These are phyloP conservation scores for Canna indica DNA, from an alignment of 176 grass and related monocot species.

Conservation along the genomic window DNA sequence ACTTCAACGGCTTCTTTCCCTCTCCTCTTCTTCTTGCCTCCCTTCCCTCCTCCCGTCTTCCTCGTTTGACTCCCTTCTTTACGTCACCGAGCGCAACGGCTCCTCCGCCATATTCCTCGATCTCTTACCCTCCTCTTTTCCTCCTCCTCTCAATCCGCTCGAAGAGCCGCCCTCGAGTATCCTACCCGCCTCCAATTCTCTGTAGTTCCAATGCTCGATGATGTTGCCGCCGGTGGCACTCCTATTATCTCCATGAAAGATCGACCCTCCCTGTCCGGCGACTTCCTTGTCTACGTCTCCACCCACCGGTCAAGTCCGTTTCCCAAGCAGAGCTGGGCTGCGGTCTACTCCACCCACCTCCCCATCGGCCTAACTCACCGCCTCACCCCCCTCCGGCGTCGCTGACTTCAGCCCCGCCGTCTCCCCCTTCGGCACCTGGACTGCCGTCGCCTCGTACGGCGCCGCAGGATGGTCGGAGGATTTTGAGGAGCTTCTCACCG, in stretches of 20 bases:
- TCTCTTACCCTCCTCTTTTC: background rate
- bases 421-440: slow-evolving; percentile 72
- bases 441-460: slow-evolving; percentile 47
- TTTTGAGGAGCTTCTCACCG: slow-evolving; percentile 61
- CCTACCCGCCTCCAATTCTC: background rate
- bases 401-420: slow-evolving; percentile 77
- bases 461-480: slow-evolving; percentile 37
- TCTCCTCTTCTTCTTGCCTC: slow-evolving; percentile 20
- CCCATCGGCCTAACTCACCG: slow-evolving; percentile 24
- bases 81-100: slow-evolving; percentile 73
- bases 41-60: background rate
- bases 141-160: slow-evolving; percentile 13
- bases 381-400: slow-evolving; percentile 35
- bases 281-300: slow-evolving; percentile 61
- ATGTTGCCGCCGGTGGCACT: background rate
- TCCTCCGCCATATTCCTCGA: slow-evolving; percentile 45
- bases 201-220: background rate
- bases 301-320: slow-evolving; percentile 26
- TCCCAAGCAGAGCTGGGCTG: slow-evolving; percentile 56
- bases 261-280: slow-evolving; percentile 49
- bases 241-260: slow-evolving; percentile 49
- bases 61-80: slow-evolving; percentile 19
- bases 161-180: slow-evolving; percentile 1
- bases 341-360: slow-evolving; percentile 51
- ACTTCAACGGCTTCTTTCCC: slow-evolving; percentile 83